Base-by-base conservation (phyloP, 257 asterid species). In the Lavandula angustifolia region DNA sequence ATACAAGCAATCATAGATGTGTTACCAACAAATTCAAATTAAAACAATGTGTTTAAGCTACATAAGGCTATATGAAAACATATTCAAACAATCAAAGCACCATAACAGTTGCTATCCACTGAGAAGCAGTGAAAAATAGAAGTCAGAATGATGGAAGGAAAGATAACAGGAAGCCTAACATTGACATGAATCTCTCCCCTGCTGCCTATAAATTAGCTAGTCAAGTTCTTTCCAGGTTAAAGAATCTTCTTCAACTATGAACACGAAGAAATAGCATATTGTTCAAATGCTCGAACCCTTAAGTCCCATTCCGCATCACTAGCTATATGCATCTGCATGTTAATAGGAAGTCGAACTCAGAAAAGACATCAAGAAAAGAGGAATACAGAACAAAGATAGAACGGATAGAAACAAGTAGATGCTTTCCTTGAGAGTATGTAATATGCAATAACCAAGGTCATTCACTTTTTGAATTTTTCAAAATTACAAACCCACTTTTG, bases 261-360 rank as follows among this genome's bases (percentile, higher is more conserved):
- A 80, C 74, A 80, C 42, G 32, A 54, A 38, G 73, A 9, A 59
- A 60, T 53, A 37, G 60, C 70, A 11, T 18, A 27, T n/a, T 16
- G 11, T 33, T 72, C 64, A 22, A n/a, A 49, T 17, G 64, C 59
- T 63, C 65, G 38, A 60, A 69, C 33, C 71, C 76, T 52, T 47
- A 5, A 33, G 33, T 9, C 56, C 18, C 34, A 37, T 10, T 55
- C 66, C 35, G 3, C 67, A 27, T 38, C 52, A 68, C 75, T 77
- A 77, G 76, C 81, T 77, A 74, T 71, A 77, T 27, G 69, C 55
- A 72, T 75, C 85, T 77, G 85, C 82, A 64, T 52, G 47, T 9
- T 35, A 40, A 29, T 46, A 72, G 17, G 54, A 59, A 66, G 67
- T 33, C 75, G 34, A 40, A 14, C 29, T 52, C 61, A 68, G 69